Evolutionary conservation across 495 filamentous ascomycete species (phyloP), one percentile per base, ranked within the genome.

Genomic region (Trichoderma parareesei): DNA sequence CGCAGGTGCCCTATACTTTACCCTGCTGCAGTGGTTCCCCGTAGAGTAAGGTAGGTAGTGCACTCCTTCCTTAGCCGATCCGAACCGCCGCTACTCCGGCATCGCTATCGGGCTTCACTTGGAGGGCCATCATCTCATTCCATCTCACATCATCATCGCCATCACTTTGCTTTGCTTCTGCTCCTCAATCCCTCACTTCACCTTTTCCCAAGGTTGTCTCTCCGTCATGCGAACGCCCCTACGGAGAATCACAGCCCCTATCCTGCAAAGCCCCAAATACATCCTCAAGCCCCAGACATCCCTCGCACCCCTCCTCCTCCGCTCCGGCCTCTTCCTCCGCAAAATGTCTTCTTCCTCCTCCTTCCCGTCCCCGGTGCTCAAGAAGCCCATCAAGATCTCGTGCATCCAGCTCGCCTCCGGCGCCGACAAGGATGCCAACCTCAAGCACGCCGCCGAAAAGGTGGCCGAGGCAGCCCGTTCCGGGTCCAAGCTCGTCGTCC

Each of bases 351-450:
- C 71, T 4, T 71, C 73, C 44, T 86, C 89, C 77, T 73, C 78
- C 13, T 71, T 72, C 44, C 86, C 88, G 77, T 73, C 78, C 13
- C 77, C 87, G 20, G 71, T 80, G 53, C 81, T 95, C 67, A 85
- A 88, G 72, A 79, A 90, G 69, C 87, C 89, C 18, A 75, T 92
- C 64, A 96, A 91, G 78, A 79, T 96, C 20, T 89, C 90, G n/a
- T 79, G 91, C 70, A 82, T 94, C 65, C 91, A 96, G 72, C 82
- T 96, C 35, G 88, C 89, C 66, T 85, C 85, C 64, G 89, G 91
- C 68, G 74, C 85, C 69, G 90, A 96, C 78, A 99, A 99, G 79
- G 63, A 86, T 48, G 77, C 79, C 44, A 99, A 99, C 77, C 92
- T 99, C 66, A 69, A 81, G 13, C 87, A 88, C 70, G 93, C 94